Evolutionary conservation across 2,329 filamentous ascomycete genomes (phyloP), one percentile per base, ranked within the genome.

Genomic region (Fusarium clavum): DNA sequence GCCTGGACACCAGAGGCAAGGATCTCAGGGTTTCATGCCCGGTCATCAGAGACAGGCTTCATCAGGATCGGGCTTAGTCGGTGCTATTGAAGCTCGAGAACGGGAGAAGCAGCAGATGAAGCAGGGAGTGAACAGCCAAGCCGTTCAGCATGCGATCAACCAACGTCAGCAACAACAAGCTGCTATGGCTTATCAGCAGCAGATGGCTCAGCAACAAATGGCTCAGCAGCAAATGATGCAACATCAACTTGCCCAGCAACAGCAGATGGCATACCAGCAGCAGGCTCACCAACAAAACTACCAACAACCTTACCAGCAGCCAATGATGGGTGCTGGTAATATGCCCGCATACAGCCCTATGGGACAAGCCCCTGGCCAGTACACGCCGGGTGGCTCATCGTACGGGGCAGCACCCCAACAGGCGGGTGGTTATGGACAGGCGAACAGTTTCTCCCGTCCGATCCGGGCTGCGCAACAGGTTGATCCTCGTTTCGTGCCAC

Each of bases 1-100:
- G 77, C 70, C 86, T 7, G 86, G 86, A 52, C 84, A 84, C 53
- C 83, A 83, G 67, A 86, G 85, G 64, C 80, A 82, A 45, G 82
- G 83, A 57, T 81, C 84, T 12, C 77, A 86, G 32, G 87, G 88
- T 1, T 89, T 88, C 61, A 83, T 95, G 76, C 67, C 86, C 8
- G 86, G 86, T 47, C 84, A 84, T 53, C 83, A 83, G 67, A 86
- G 85, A 65, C 80, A 82, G 46, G 82, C 84, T 54, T 81, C 84
- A 14, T 77, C 85, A 29, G 88, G 88, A 2, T 82, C 82, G 24
- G 91, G 91, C 0, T 83, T 97, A 2, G 89, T 97, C 9, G 92
- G 91, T 2, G 91, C 92, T 16, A 94, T 97, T 57, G 91, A 93
- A 66, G 87, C 89, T 3, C 88, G 94, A 16, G 93, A 98, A 78